Evolutionary conservation across 2,329 filamentous ascomycete genomes (phyloP), one percentile per base, ranked within the genome.

Genomic region (Ceratocystis colombiana): DNA sequence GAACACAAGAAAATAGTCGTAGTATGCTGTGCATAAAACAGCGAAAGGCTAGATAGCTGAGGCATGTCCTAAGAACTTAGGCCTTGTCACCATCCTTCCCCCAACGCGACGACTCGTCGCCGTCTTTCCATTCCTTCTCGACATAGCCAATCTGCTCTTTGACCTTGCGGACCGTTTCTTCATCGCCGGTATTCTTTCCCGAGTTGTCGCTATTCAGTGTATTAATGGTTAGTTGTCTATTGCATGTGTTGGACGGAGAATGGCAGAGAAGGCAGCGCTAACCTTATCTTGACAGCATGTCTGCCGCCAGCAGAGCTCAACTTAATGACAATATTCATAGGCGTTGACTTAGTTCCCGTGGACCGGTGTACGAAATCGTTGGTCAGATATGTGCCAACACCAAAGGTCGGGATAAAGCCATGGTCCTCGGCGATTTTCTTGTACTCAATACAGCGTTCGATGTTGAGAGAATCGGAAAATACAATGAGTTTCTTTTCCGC

Each of bases 281-380:
- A 77, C 78, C 77, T 96, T 70, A 99, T 89, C 79, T 99, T 99
- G 73, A 99, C 85, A 1, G 94, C 92, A 0, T 88, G 84, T 61
- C 86, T 84, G 5, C 92, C 92, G 15, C 80, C 84, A 0, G 91
- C 94, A 8, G 89, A 91, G 69, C 89, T 90, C 68, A 99, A 82
- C 78, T 99, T 99, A 77, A 99, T 96, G 71, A 99, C 94, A 72
- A 99, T 99, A 72, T 99, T 99, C 65, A 99, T 78, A 0, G 94
- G 94, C 17, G 86, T 84, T 0, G 92, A 96, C 76, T 96, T 97
- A 71, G 85, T 85, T 48, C 87, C 86, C 0, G 86, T 88, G 45
- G 80, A 84, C 68, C 82, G 78, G 70, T 88, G 84, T n/a, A 78
- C 78, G 74, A 94, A 99, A 75, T 99, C 94, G 73, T 99, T 96